These are phyloP conservation scores for Schizosaccharomyces lindneri DNA, from an alignment of 805 yeast genomes.

Conservation along the genomic window DNA sequence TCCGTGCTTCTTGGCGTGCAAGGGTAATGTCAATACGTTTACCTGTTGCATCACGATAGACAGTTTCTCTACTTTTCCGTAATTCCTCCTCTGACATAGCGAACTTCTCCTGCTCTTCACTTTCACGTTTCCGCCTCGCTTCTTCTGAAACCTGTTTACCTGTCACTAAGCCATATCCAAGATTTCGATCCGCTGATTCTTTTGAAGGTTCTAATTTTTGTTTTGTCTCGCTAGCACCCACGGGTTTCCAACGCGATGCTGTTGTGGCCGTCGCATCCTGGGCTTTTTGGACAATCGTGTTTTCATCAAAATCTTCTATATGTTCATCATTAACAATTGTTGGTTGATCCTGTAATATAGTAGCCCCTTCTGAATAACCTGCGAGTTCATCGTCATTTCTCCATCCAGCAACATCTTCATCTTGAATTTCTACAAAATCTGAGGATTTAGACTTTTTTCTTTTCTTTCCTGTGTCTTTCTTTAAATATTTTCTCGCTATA, in stretches of 20 bases:
- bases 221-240: background rate
- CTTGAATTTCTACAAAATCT: slow-evolving; percentile 8
- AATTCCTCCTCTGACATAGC: background rate
- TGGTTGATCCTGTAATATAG: background rate
- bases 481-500: slow-evolving; percentile 21
- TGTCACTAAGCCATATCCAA: background rate
- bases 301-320: slow-evolving; percentile 14
- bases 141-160: slow-evolving; percentile 18
- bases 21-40: slow-evolving; percentile 21
- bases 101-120: slow-evolving; percentile 4
- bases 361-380: background rate
- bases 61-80: slow-evolving; percentile 15
- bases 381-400: slow-evolving; percentile 2
- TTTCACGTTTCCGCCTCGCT: slow-evolving; percentile 6
- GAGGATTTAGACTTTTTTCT: slow-evolving; percentile 13
- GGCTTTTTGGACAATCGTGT: slow-evolving; percentile 4
- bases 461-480: slow-evolving; percentile 9
- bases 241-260: background rate
- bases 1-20: slow-evolving; percentile 10
- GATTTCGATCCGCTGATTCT: background rate
- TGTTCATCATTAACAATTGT: slow-evolving; percentile 6
- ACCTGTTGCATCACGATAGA: slow-evolving; percentile 41
- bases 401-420: slow-evolving; percentile 8
- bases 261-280: background rate
- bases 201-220: too few relatives aligned